Evolutionary conservation across 352 stramenopile species (phyloP), one percentile per base, ranked within the genome.

Genomic region (Phytopythium mirpurense): DNA sequence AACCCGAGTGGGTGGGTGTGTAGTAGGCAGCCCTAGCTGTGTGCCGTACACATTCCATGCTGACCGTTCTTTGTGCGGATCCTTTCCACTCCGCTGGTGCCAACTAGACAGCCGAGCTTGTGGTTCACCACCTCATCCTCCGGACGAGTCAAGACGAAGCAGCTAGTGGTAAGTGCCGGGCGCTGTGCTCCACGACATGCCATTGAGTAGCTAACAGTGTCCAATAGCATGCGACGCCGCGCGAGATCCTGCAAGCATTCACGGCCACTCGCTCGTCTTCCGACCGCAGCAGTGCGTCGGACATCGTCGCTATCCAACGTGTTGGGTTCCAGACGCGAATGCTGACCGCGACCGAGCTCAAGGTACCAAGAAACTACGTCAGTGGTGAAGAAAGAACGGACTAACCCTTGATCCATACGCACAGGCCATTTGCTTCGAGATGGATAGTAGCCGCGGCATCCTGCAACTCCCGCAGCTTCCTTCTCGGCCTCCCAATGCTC

Each of bases 121-220:
- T 88, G 77, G 77, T 88, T 84, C 55, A 55, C 62, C 36, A 88
- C 74, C 1, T 68, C 67, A 9, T 66, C 74, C 14, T 72, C 74
- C 15, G 67, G 59, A 19, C 56, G 70, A 35, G 55, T 85, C 36
- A 83, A 78, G 60, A 40, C 65, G 0, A 62, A 55, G 32, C 63
- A 70, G 37, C 31, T 80, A 9, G 66, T 59, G 65, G 76, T 84
- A 31, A 18, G 44, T 16, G 16, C 16, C 18, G n/a, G n/a, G n/a
- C n/a, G n/a, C n/a, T n/a, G n/a, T n/a, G n/a, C n/a, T n/a, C n/a
- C n/a, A n/a, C n/a, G n/a, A n/a, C n/a, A n/a, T n/a, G n/a, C n/a
- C n/a, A n/a, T n/a, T n/a, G n/a, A n/a, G n/a, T n/a, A n/a, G n/a
- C n/a, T n/a, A n/a, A n/a, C n/a, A n/a, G n/a, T 56, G 16, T 47